These are phyloP conservation scores for Penicillium sp. DNA, from an alignment of 2,329 filamentous ascomycete species.

Conservation along the genomic window DNA sequence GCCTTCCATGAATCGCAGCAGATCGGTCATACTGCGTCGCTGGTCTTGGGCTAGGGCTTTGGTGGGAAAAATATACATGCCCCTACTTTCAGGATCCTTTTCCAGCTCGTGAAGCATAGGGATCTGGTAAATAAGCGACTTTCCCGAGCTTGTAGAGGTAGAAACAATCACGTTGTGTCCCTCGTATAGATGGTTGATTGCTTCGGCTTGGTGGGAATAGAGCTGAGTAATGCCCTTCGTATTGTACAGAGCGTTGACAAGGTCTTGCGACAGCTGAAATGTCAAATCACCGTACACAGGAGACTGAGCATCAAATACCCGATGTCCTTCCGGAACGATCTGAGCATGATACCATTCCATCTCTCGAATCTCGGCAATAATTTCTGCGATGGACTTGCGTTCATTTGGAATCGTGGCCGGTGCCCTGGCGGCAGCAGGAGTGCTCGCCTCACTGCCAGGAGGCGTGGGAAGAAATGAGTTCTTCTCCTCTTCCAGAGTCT, in stretches of 20 bases:
- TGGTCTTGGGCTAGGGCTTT: constrained; percentile 97
- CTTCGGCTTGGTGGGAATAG: constrained; percentile 90
- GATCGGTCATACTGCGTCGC: constrained; percentile 79
- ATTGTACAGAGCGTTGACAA: constrained; percentile 97
- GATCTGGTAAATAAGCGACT: constrained; percentile 96
- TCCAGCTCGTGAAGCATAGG: constrained; percentile 88
- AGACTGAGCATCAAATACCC: constrained; percentile 83
- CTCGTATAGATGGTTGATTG: constrained; percentile 81
- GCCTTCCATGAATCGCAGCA: constrained; percentile 77
- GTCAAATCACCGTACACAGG: constrained; percentile 79
- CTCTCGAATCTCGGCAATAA: constrained; percentile 78
- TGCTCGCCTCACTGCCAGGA: constrained; percentile 41
- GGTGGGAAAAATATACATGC: constrained; percentile 98
- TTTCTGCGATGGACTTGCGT: constrained; percentile 77
- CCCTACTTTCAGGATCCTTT: constrained; percentile 71
- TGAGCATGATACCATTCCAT: constrained; percentile 88
- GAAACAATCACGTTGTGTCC: constrained; percentile 88
- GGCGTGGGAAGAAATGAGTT: constrained; percentile 65
- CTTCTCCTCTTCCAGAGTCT: constrained; percentile 61
- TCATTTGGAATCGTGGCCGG: constrained; percentile 77
- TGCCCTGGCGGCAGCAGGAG: constrained; percentile 51
- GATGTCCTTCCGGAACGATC: constrained; percentile 89
- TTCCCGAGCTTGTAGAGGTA: constrained; percentile 94
- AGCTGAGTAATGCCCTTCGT: constrained; percentile 81
- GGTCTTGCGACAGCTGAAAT: constrained; percentile 82